These are phyloP conservation scores for Sporothrix mexicana DNA, from an alignment of 2,329 filamentous ascomycete species.

Conservation along the genomic window DNA sequence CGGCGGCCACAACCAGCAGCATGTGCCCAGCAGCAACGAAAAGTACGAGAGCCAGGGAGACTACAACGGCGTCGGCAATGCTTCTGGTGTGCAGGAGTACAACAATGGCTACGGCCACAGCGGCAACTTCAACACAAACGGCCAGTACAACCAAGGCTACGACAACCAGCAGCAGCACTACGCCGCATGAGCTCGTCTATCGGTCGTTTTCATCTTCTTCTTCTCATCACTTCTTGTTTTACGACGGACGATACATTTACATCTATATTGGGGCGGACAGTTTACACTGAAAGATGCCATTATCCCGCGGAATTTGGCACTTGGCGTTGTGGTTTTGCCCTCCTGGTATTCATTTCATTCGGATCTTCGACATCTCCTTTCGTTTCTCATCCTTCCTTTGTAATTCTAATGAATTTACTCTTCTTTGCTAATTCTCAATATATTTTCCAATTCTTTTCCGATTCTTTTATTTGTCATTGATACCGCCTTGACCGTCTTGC, in stretches of 20 bases:
- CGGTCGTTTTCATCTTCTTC: neutral
- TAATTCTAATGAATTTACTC: neutral
- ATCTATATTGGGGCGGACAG: neutral
- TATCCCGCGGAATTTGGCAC: neutral
- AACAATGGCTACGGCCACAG: neutral
- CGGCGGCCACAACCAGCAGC: neutral
- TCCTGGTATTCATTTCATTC: neutral
- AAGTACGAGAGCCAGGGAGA: neutral
- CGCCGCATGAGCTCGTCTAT: too few species aligned
- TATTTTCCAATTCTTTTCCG: neutral
- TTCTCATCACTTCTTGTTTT: neutral
- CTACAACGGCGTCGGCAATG: neutral
- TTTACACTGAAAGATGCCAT: neutral
- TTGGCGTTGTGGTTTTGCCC: slow-evolving; percentile 4
- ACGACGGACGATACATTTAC: slow-evolving; percentile 13
- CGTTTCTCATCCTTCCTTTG: neutral
- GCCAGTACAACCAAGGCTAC: too few species aligned
- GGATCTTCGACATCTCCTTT: too few species aligned
- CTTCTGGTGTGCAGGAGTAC: neutral
- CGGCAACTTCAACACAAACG: neutral
- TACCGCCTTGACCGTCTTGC: neutral
- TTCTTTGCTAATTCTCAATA: neutral
- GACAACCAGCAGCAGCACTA: too few species aligned
- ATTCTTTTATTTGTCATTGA: neutral
- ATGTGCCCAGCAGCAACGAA: neutral